Conservation (phyloP, 2,329 filamentous ascomycete species). For the Samsoniella hepiali region DNA sequence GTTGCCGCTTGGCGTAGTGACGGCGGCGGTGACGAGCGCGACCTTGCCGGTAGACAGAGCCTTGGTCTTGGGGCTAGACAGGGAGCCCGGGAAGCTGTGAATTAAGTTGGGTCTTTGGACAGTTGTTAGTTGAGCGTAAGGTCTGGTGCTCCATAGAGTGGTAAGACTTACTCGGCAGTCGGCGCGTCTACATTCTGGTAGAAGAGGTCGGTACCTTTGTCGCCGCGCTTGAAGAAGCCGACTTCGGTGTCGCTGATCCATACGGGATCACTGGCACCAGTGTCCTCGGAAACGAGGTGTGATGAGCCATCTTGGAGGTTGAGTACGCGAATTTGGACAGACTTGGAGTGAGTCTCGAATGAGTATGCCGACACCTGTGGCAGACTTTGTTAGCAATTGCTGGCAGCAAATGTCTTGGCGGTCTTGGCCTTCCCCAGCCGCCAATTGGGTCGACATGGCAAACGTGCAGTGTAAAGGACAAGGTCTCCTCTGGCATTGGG, state of each 20-base stretch:
- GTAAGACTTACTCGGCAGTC: conserved; percentile 37
- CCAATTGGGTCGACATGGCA: conserved; percentile 1
- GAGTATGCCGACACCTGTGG: conserved; percentile 67
- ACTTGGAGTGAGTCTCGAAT: conserved; percentile 70
- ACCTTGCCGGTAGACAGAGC: conserved; percentile 47
- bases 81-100: conserved; percentile 46
- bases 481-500: conserved; percentile 66
- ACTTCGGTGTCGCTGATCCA: conserved; percentile 71
- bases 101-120: conserved; percentile 39
- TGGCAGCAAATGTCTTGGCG: neutral
- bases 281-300: conserved; percentile 61
- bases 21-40: conserved; percentile 58
- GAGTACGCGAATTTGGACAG: conserved; percentile 66
- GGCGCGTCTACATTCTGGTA: conserved; percentile 34
- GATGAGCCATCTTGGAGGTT: conserved; percentile 66
- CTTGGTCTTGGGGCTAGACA: conserved; percentile 59
- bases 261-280: conserved; percentile 64
- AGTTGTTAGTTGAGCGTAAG: conserved; percentile 9
- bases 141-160: neutral
- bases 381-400: neutral
- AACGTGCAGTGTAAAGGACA: conserved; percentile 59
- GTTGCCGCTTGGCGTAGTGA: conserved; percentile 64
- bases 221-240: conserved; percentile 49
- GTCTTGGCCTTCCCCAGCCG: neutral
- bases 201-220: conserved; percentile 48